Conservation (phyloP, 192 early-diverging fungal species). For the Cetraspora pellucida region DNA sequence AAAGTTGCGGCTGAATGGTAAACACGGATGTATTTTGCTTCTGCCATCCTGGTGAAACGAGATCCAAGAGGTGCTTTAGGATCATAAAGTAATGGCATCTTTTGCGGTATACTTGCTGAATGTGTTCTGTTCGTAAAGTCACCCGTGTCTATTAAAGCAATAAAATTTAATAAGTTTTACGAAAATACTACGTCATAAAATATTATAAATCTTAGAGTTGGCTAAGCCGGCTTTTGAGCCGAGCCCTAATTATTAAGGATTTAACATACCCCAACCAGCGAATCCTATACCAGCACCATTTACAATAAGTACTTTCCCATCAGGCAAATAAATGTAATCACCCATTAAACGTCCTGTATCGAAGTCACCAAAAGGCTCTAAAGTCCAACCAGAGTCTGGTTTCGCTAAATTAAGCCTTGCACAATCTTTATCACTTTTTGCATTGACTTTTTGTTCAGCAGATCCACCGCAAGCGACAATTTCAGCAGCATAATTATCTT, state of each 20-base stretch:
- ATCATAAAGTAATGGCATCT: constrained; percentile 58
- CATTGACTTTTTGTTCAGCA: constrained; percentile 33
- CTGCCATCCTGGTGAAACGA: constrained; percentile 35
- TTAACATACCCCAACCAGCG: constrained; percentile 49
- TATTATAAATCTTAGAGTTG: neutral
- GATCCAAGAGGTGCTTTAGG: constrained; percentile 38
- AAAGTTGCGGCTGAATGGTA: constrained; percentile 63
- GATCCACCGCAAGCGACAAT: constrained; percentile 66
- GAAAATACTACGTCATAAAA: neutral
- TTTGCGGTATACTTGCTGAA: constrained; percentile 46
- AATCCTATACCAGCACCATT: constrained; percentile 61
- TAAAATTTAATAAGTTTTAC: neutral
- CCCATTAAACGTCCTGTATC: constrained; percentile 52
- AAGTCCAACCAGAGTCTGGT: constrained; percentile 46
- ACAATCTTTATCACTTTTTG: constrained; percentile 48
- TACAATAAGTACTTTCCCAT: constrained; percentile 59
- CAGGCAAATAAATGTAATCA: constrained; percentile 49
- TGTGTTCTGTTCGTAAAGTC: constrained; percentile 1
- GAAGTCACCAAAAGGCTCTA: constrained; percentile 48
- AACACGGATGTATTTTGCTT: constrained; percentile 49
- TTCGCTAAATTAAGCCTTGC: constrained; percentile 49
- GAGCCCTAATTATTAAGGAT: neutral
- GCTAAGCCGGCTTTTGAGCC: no score
- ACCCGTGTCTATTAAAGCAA: neutral
- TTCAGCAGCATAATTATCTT: constrained; percentile 58